Evolutionary conservation across 1,284 basidiomycete species (phyloP).

Genomic region (Termitomyces sp.): DNA sequence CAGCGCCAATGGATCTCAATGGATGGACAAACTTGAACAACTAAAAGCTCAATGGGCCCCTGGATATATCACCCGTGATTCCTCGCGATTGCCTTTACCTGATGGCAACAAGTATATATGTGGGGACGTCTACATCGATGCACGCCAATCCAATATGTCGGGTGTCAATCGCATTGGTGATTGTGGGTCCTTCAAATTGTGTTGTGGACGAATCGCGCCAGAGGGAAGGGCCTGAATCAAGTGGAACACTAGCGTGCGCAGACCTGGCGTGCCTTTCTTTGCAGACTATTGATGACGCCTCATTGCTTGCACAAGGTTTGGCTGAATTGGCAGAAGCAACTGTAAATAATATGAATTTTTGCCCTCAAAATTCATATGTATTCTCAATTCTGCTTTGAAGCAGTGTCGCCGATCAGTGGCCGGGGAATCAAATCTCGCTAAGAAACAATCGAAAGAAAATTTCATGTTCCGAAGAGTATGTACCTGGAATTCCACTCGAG

Average conservation of each 20-base stretch:
- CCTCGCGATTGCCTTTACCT: not conserved
- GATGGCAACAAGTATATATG: not conserved
- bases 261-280: not conserved
- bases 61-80: not conserved
- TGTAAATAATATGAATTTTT: not conserved
- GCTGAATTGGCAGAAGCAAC: not conserved
- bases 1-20: not conserved
- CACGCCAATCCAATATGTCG: not conserved
- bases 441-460: not conserved
- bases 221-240: not conserved
- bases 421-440: slow-evolving; percentile 3
- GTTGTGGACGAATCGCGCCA: not conserved
- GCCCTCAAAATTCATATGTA: not conserved
- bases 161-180: not conserved
- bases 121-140: not conserved
- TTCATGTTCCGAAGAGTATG: slow-evolving; percentile 4
- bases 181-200: not conserved
- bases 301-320: not conserved
- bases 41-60: not conserved
- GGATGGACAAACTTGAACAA: not conserved
- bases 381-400: not conserved
- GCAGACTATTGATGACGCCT: not conserved
- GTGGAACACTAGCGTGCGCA: not conserved
- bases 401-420: slow-evolving; percentile 1
- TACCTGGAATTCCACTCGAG: slow-evolving; percentile 4